Percentiles rank a stretch among this genome's conserved stretches.
Evolutionary conservation across 2,329 filamentous ascomycete genomes (phyloP).

Genomic region (Clonostachys rhizophaga): DNA sequence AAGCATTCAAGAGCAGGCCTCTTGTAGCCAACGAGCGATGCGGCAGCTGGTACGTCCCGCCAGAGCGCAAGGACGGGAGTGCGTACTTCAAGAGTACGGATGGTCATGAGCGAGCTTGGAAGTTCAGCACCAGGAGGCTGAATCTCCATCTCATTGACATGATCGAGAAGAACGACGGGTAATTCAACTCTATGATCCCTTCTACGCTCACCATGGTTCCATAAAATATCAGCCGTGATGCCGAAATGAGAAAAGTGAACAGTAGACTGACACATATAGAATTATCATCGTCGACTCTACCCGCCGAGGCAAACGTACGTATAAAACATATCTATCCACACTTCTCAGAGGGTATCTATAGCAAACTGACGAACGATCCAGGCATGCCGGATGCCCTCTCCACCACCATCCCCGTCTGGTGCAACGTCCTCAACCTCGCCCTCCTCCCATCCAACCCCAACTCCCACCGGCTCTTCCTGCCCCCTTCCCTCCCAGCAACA

Average conservation of each 20-base stretch:
- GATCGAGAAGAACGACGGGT: slow-evolving; percentile 60
- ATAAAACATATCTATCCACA: background rate
- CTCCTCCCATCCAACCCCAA: slow-evolving; percentile 60
- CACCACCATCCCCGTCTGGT: slow-evolving; percentile 94
- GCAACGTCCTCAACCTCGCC: slow-evolving; percentile 74
- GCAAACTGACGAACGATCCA: slow-evolving; percentile 18
- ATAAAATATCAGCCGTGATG: background rate
- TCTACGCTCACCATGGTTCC: background rate
- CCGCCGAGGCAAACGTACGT: slow-evolving; percentile 75
- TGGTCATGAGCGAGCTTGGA: slow-evolving; percentile 87
- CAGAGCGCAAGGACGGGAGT: slow-evolving; percentile 59
- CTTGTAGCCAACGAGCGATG: slow-evolving; percentile 92
- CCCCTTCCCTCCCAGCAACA: slow-evolving; percentile 64
- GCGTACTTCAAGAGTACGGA: slow-evolving; percentile 99
- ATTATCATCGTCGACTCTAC: slow-evolving; percentile 92
- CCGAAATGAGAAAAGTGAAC: background rate
- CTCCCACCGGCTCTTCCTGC: slow-evolving; percentile 58
- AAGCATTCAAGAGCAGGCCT: slow-evolving; percentile 49
- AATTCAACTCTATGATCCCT: slow-evolving; percentile 29
- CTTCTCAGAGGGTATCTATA: background rate
- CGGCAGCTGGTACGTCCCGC: slow-evolving; percentile 88
- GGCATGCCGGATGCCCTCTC: slow-evolving; percentile 91
- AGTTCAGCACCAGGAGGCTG: slow-evolving; percentile 77
- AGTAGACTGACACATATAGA: slow-evolving; percentile 21
- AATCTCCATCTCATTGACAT: slow-evolving; percentile 77